These are phyloP conservation scores for Scheffersomyces lignosus DNA, from an alignment of 805 yeast species.

Conservation along the genomic window DNA sequence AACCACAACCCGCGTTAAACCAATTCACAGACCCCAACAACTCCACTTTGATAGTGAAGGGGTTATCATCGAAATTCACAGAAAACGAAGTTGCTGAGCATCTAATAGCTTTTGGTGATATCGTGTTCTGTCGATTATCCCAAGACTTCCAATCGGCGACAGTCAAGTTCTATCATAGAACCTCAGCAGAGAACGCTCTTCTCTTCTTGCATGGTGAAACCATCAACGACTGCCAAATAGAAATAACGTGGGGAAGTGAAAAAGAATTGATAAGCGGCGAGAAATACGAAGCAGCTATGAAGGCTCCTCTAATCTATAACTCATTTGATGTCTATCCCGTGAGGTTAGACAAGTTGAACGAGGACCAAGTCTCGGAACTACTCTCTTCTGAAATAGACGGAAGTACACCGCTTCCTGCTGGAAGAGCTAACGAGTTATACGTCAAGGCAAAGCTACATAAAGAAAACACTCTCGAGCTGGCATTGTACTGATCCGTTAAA, in stretches of 20 bases:
- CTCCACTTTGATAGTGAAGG: constrained; percentile 72
- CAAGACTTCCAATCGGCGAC: constrained; percentile 20
- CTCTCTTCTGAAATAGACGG: constrained; percentile 12
- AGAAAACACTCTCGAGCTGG: constrained; percentile 4
- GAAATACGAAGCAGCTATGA: constrained; percentile 10
- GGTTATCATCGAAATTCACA: constrained; percentile 57
- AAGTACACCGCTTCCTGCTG: constrained; percentile 15
- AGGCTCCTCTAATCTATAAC: constrained; percentile 21
- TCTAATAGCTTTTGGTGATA: constrained; percentile 65
- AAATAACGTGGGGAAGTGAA: constrained; percentile 33
- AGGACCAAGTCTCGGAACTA: constrained; percentile 10
- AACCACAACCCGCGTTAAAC: constrained; percentile 54
- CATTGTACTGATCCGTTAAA: constrained; percentile 2
- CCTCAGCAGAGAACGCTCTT: constrained; percentile 40
- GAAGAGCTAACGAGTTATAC: constrained; percentile 17
- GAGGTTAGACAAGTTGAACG: constrained; percentile 18
- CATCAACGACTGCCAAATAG: constrained; percentile 28
- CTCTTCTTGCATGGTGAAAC: constrained; percentile 28
- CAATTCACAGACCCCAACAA: constrained; percentile 80
- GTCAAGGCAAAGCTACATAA: constrained; percentile 9
- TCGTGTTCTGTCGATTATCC: constrained; percentile 24
- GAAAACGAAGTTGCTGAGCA: constrained; percentile 61
- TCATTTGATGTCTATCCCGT: constrained; percentile 10
- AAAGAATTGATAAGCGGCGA: too few species aligned
- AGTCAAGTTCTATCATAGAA: constrained; percentile 28